Conservation (phyloP, 345 rosid genomes). For the Lepidium aucheri region DNA sequence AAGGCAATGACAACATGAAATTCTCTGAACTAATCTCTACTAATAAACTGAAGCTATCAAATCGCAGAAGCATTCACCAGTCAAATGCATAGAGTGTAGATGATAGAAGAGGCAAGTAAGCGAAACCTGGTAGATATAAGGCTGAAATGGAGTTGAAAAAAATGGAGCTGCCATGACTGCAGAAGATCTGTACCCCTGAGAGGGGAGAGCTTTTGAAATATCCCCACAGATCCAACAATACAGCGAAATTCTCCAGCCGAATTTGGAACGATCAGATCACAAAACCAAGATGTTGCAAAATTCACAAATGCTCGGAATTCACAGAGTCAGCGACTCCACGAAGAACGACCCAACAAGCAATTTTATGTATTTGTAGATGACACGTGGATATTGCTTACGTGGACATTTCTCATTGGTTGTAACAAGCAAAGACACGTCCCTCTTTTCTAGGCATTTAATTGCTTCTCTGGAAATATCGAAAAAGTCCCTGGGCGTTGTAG, state of each 20-base stretch:
- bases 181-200: not conserved
- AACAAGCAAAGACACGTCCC: no score
- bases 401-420: not conserved
- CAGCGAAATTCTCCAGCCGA: not conserved
- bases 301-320: not conserved
- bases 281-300: not conserved
- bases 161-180: slow-evolving; percentile 87
- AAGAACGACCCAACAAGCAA: not conserved
- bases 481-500: no score
- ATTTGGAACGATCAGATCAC: not conserved
- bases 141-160: slow-evolving; percentile 96
- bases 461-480: no score
- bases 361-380: not conserved
- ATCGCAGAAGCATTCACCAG: not conserved
- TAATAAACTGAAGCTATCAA: not conserved
- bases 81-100: not conserved
- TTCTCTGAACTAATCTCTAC: not conserved
- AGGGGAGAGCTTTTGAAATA: not conserved
- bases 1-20: not conserved
- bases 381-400: not conserved
- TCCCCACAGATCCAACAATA: not conserved
- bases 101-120: not conserved
- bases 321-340: not conserved
- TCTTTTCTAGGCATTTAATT: no score
- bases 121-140: slow-evolving; percentile 86